Base-by-base conservation (phyloP, 768 basidiomycete genomes). In the Tubosaeta brunneosetosa region DNA sequence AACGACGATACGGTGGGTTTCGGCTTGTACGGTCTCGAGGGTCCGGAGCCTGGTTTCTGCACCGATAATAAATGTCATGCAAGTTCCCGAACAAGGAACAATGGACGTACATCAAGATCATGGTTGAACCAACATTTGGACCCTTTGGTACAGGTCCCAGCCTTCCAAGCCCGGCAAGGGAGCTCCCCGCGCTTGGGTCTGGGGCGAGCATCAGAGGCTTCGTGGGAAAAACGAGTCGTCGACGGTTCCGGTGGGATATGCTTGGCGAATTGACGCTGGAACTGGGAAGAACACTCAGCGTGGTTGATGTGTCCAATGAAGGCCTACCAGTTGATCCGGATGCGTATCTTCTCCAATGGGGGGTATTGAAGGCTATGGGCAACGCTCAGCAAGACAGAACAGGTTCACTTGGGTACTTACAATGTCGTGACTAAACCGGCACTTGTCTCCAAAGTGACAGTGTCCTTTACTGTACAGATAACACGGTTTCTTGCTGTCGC, bases 101-200 rank as follows among this genome's bases (percentile, higher is more conserved):
- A 44, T 19, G 19, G n/a, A 56, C 61, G n/a, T 58, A 73, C 72
- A n/a, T 67, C 57, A 5, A 62, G 48, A 40, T 65, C 61, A 46
- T 76, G 75, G 10, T n/a, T 43, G 45, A 64, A 75, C 44, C 62
- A 55, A 50, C 75, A 75, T 44, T 64, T 65, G 8, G 62, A 50
- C 16, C 73, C 74, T 53, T 60, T 69, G 49, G 59, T 51, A 59
- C 76, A 76, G 8, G 61, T 64, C 40, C 75, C 74, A 47, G 63
- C 63, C 44, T 64, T 73, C 75, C 73, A 73, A 47, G 65, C 59
- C 33, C 53, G 61, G 57, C 67, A 69, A 44, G 59, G 59, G 1
- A 12, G 48, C 13, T 56, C 55, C 40, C 52, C 55, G 45, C 49
- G 55, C 53, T 66, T 67, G 57, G 61, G 40, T 55, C 59, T 61